Conservation (phyloP, 2,329 filamentous ascomycete species). For the Nigrospora oryzae region DNA sequence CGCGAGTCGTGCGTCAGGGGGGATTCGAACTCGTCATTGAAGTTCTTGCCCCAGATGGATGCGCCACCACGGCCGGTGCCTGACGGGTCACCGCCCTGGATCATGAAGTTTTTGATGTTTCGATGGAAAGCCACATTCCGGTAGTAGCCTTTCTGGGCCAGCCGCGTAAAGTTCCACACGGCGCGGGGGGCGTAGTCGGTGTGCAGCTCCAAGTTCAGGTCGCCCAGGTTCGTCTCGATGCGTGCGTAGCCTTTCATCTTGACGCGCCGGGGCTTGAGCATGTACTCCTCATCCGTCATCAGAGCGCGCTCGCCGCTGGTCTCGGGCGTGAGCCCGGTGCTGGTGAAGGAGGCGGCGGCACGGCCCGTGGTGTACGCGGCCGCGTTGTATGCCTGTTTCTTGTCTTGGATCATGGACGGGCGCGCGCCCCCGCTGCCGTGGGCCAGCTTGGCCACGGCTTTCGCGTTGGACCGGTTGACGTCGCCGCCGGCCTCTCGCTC, state of each 20-base stretch:
- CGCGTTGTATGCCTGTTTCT: slow-evolving; percentile 68
- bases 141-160: slow-evolving; percentile 89
- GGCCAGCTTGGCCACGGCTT: slow-evolving; percentile 29
- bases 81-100: slow-evolving; percentile 90
- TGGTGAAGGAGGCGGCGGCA: slow-evolving; percentile 91
- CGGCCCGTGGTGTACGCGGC: slow-evolving; percentile 84
- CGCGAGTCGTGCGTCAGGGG: slow-evolving; percentile 74
- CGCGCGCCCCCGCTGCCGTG: slow-evolving; percentile 19
- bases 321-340: slow-evolving; percentile 85
- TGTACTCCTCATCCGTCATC: slow-evolving; percentile 90
- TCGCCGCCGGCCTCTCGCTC: slow-evolving; percentile 56
- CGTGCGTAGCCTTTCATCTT: slow-evolving; percentile 87
- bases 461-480: slow-evolving; percentile 41
- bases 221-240: slow-evolving; percentile 78
- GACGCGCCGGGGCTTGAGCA: slow-evolving; percentile 83
- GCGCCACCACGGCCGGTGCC: slow-evolving; percentile 86
- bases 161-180: slow-evolving; percentile 91
- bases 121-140: slow-evolving; percentile 77
- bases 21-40: slow-evolving; percentile 87
- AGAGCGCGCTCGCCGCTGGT: slow-evolving; percentile 81
- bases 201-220: slow-evolving; percentile 81
- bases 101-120: slow-evolving; percentile 95
- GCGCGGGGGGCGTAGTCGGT: slow-evolving; percentile 87
- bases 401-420: slow-evolving; percentile 43
- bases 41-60: slow-evolving; percentile 91